These are phyloP conservation scores for Bipolaris victoriae DNA, from an alignment of 2,329 filamentous ascomycete genomes.

Conservation along the genomic window DNA sequence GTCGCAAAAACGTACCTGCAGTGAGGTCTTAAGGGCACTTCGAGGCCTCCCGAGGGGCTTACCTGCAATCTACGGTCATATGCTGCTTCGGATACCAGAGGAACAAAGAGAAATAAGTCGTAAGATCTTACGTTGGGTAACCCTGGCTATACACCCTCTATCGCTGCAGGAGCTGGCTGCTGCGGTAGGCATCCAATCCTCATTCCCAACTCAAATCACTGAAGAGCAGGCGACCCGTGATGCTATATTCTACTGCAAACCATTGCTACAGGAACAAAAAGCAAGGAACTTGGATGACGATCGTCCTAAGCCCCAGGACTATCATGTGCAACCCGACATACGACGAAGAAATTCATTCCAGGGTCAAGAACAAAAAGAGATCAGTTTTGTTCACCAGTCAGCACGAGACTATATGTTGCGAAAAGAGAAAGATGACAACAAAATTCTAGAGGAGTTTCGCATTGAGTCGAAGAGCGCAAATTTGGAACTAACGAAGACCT, in stretches of 20 bases:
- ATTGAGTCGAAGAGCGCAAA: constrained; percentile 3
- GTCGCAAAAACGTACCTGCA: constrained; percentile 13
- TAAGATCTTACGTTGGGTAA: constrained; percentile 18
- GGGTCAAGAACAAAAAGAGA: constrained; percentile 25
- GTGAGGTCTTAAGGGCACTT: constrained; percentile 17
- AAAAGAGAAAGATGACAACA: constrained; percentile 1
- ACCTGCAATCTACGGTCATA: constrained; percentile 34
- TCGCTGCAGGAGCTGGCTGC: neutral
- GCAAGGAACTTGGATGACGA: constrained; percentile 4
- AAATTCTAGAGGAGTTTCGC: constrained; percentile 6
- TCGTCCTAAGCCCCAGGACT: too few relatives aligned
- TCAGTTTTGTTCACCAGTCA: constrained; percentile 39
- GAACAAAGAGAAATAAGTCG: constrained; percentile 17
- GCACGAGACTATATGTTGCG: constrained; percentile 38
- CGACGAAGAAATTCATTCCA: too few relatives aligned
- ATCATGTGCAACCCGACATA: too few relatives aligned
- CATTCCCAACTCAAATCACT: neutral
- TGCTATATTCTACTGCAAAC: constrained; percentile 2
- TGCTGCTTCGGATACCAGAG: constrained; percentile 32
- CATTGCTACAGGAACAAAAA: constrained; percentile 30
- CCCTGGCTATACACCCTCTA: neutral
- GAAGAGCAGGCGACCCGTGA: neutral
- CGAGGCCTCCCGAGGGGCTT: constrained; percentile 30
- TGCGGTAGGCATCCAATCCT: neutral
- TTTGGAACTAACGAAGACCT: neutral